These are phyloP conservation scores for Hygrophorus russula DNA, from an alignment of 768 basidiomycete species.

Conservation along the genomic window DNA sequence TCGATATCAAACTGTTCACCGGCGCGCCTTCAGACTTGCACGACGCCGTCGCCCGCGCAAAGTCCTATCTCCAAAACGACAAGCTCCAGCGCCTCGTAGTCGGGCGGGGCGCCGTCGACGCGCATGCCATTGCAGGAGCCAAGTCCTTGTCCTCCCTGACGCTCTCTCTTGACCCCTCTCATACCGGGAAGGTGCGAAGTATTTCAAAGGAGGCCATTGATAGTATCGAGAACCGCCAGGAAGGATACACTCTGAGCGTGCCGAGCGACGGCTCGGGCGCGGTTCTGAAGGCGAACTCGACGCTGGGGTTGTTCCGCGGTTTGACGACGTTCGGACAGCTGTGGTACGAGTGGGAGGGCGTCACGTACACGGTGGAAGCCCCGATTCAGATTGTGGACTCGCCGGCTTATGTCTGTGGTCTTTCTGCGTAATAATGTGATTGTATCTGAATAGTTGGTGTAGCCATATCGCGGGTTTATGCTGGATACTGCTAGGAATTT, in stretches of 20 bases:
- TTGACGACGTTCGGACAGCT: conserved; percentile 69
- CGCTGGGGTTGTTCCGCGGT: conserved; percentile 59
- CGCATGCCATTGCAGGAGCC: conserved; percentile 23
- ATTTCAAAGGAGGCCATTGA: conserved; percentile 45
- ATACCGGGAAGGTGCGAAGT: conserved; percentile 20
- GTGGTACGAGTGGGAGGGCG: conserved; percentile 41
- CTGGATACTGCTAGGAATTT: conserved; percentile 75
- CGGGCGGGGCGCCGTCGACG: conserved; percentile 44
- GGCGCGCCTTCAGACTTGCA: conserved; percentile 45
- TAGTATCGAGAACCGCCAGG: conserved; percentile 38
- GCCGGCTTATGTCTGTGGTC: conserved; percentile 48
- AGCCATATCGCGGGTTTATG: conserved; percentile 73
- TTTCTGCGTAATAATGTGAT: neutral
- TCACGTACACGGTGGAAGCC: conserved; percentile 40
- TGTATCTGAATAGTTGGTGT: neutral
- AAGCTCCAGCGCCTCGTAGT: conserved; percentile 48
- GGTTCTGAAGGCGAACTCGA: conserved; percentile 45
- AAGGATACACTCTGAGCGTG: conserved; percentile 48
- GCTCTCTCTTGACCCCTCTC: conserved; percentile 24
- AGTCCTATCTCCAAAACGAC: conserved; percentile 33
- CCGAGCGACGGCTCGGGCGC: conserved; percentile 45
- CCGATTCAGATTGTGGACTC: conserved; percentile 49
- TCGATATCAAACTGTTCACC: conserved; percentile 36
- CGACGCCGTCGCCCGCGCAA: conserved; percentile 43
- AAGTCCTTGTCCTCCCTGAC: conserved; percentile 29